phyloP scores from a whole-genome alignment of 164 flowering plant genomes.

The Magnolia kwangsiensis region DNA sequence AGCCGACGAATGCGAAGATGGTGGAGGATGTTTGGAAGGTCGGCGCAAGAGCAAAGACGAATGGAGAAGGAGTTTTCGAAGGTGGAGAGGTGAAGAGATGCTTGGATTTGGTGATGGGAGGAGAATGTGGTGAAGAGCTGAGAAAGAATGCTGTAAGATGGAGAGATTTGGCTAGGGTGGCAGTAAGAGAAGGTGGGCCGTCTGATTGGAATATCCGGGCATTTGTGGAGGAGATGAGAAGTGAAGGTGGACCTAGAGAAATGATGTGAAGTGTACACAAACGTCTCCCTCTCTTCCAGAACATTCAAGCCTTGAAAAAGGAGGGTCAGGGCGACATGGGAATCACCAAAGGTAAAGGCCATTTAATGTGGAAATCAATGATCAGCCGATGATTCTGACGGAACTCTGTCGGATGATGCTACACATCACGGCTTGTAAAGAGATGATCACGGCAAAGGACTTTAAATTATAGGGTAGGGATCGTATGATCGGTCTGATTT shows the following conservation, averaged over 20 bases:
- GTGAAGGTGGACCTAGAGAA: not conserved
- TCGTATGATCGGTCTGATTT: no score
- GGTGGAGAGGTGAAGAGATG: slow-evolving; percentile 5
- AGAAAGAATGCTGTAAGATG: slow-evolving; percentile 25
- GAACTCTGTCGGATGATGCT: no score
- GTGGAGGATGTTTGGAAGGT: slow-evolving; percentile 8
- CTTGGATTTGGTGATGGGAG: not conserved
- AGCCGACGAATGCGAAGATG: slow-evolving; percentile 11
- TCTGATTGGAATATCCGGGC: slow-evolving; percentile 22
- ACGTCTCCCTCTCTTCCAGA: no score
- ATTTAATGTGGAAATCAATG: no score
- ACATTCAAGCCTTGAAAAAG: no score
- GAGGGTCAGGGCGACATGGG: no score
- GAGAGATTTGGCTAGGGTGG: slow-evolving; percentile 24
- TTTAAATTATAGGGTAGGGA: no score
- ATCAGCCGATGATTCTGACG: no score
- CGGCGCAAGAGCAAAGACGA: not conserved
- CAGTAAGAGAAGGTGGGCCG: slow-evolving; percentile 23
- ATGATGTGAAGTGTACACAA: no score
- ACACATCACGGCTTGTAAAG: no score
- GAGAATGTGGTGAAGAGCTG: not conserved
- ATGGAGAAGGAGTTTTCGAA: not conserved
- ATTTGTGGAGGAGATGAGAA: slow-evolving; percentile 14
- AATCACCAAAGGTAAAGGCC: no score
- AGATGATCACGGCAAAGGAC: no score